phyloP scores from a whole-genome alignment of 352 stramenopile genomes.

The Saprolegnia parasitica region DNA sequence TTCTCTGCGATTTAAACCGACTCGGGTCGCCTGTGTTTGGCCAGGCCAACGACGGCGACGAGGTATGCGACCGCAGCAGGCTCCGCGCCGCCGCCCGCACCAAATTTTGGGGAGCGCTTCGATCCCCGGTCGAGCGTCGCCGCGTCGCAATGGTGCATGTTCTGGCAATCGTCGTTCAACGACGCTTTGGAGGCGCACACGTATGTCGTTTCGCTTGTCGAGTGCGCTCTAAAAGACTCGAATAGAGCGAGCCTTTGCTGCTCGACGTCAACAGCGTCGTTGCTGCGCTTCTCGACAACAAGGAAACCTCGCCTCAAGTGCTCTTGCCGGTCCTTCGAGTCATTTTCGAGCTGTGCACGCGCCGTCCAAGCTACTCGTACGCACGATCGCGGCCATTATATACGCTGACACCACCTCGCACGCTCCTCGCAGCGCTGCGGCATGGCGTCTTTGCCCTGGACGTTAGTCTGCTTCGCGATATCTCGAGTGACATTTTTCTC shows the following conservation, averaged over 20 bases:
- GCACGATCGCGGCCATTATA: not conserved
- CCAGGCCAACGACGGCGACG: not conserved
- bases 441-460: slow-evolving; percentile 16
- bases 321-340: not conserved
- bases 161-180: not conserved
- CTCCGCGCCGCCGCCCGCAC: slow-evolving; percentile 4
- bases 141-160: slow-evolving; percentile 17
- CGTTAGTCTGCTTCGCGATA: slow-evolving; percentile 8
- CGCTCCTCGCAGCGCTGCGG: not conserved
- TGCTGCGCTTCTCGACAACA: slow-evolving; percentile 3
- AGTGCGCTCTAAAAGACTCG: not conserved
- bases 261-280: slow-evolving; percentile 12
- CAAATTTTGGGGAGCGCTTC: slow-evolving; percentile 18
- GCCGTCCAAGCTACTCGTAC: not conserved
- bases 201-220: not conserved
- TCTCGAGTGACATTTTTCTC: slow-evolving; percentile 6
- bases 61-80: not conserved
- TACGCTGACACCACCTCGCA: not conserved
- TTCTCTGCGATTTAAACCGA: not conserved
- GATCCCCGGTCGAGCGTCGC: not conserved
- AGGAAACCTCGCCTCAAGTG: not conserved
- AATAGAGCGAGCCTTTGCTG: not conserved
- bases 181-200: not conserved
- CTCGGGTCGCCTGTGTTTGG: not conserved
- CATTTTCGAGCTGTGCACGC: slow-evolving; percentile 9